Base-by-base conservation (phyloP, 2,329 filamentous ascomycete genomes). In the Zymoseptoria passerinii region DNA sequence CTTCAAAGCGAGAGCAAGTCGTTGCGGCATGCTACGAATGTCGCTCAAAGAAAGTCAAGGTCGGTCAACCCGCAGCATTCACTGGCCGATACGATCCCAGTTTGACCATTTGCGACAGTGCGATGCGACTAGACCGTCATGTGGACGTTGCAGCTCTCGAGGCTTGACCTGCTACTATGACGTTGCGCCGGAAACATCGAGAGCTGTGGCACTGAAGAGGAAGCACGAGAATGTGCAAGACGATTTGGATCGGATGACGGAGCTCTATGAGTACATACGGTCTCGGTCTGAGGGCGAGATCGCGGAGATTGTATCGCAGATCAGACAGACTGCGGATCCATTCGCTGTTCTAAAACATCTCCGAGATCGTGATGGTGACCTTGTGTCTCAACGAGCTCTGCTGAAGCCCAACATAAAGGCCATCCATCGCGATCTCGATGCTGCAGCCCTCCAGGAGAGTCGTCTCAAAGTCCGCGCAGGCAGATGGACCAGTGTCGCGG, bases 11-110 rank as follows among this genome's bases (percentile, higher is more conserved):
- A 27, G 50, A 52, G 23, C 50, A 52, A 28, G 50, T 52, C 16
- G 23, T 18, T 27, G 50, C 50, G 19, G 50, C 50, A 13, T 52
- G 50, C 28, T 52, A 27, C 28, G 50, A 52, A n/a, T 52, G 50
- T 52, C 50, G 50, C 23, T 52, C 50, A n/a, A 52, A 52, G 23
- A 52, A 52, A 28, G 50, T 52, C 50, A 52, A 52, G 23, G 50
- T 28, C 13, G 28, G 23, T 9, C 18, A 23, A 29, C 4, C 27
- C 10, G 23, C 50, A 52, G 23, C 23, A 23, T 23, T 4, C 9
- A 3, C 10, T 18, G 28, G 23, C 8, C 27, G 20, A 13, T 28
- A 28, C 3, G 7, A 28, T 28, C 23, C 10, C 49, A 1, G 20
- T 18, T 23, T 52, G 9, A 52, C 50, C 7, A 28, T 52, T 16